Base-by-base conservation (phyloP, 2,329 filamentous ascomycete species). In the Colletotrichum sp. region DNA sequence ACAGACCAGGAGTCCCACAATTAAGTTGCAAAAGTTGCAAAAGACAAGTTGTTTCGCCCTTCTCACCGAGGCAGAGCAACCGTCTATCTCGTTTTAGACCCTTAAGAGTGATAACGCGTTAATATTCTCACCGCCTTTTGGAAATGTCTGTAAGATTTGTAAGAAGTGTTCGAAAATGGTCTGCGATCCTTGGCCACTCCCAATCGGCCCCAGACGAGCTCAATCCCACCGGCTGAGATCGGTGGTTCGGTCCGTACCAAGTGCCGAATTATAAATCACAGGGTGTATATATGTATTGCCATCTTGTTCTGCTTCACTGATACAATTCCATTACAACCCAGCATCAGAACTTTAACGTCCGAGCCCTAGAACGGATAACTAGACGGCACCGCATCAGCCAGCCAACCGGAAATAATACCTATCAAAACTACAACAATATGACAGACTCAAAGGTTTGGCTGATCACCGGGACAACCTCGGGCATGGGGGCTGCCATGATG, bases 401-500 rank as follows among this genome's bases (percentile, higher is more conserved):
- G n/a, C 43, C n/a, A 52, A 52, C 43, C 10, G 10, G n/a, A 21
- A 52, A 12, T 8, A 9, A 21, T 52, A 52, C 43, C n/a, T 52
- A 58, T 8, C 58, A 32, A 32, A 61, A 28, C n/a, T 30, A 5
- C 61, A 52, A 21, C 18, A 70, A 38, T 76, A 68, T 67, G 67
- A 82, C 84, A 82, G 63, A 81, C 3, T 79, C 80, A 6, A 34
- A 30, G 8, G 77, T 84, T 10, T 85, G 82, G 82, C 81, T 85
- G 30, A 78, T 85, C n/a, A 85, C 83, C 21, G 81, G 81, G 24
- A 81, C 80, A 3, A 80, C 81, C 0, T 82, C 81, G 0, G 81
- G 81, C 24, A 82, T 82, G 52, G 81, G 81, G 4, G 75, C 77
- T 18, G 76, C 81, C 69, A 75, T 82, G 21, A 82, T 82, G 12